phyloP scores from a whole-genome alignment of 1,139 yeast genomes.

The Meyerozyma elateridarum region DNA sequence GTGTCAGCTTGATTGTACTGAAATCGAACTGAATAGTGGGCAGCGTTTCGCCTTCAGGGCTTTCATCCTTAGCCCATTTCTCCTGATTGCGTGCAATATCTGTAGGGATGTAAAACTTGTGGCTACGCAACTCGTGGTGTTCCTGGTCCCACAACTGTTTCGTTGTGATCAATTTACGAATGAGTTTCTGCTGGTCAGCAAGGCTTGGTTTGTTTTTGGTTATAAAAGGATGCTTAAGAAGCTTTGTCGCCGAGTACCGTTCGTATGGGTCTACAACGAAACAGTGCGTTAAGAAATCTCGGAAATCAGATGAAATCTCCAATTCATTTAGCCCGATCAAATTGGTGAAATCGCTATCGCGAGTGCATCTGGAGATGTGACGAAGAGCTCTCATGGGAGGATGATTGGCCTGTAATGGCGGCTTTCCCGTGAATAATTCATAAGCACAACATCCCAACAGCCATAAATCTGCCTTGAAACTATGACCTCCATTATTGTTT shows the following conservation, averaged over 20 bases:
- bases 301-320: conserved; percentile 24
- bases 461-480: conserved; percentile 92
- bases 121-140: conserved; percentile 28
- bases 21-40: conserved; percentile 30
- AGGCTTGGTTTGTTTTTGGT: conserved; percentile 15
- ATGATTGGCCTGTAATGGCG: conserved; percentile 68
- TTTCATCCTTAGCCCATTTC: conserved; percentile 24
- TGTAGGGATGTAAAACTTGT: conserved; percentile 38
- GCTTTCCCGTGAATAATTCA: conserved; percentile 78
- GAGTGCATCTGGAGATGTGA: conserved; percentile 37
- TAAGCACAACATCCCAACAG: conserved; percentile 88
- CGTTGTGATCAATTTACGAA: conserved; percentile 33
- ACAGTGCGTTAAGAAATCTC: conserved; percentile 63
- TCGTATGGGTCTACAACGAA: conserved; percentile 55
- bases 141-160: conserved; percentile 42
- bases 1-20: conserved; percentile 23
- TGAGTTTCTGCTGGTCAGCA: conserved; percentile 13
- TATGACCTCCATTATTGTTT: conserved; percentile 73
- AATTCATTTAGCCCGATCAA: conserved; percentile 27
- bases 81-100: conserved; percentile 32
- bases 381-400: conserved; percentile 75
- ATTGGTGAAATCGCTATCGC: conserved; percentile 29
- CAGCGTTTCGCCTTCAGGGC: conserved; percentile 11
- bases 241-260: conserved; percentile 53
- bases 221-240: conserved; percentile 61